A percentile compares a stretch with the other conserved stretches of the same genome.
These are phyloP conservation scores for Leccinum subrobustum DNA, from an alignment of 1,284 basidiomycete species.

Conservation along the genomic window DNA sequence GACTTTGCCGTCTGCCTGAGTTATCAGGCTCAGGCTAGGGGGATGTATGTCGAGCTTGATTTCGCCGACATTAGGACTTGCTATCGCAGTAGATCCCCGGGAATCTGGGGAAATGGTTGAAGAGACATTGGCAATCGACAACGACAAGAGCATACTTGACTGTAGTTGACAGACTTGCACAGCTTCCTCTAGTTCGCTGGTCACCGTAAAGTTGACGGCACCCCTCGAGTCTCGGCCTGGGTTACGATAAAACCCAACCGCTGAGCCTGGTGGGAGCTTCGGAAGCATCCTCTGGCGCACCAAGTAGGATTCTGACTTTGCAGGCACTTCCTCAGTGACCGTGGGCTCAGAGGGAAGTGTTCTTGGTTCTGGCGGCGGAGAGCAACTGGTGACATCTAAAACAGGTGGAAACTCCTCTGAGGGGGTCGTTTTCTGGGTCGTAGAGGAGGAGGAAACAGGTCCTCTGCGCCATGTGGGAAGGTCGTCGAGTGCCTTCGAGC, in stretches of 20 bases:
- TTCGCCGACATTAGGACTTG: conserved; percentile 25
- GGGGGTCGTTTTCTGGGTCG: conserved; percentile 4
- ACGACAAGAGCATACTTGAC: conserved; percentile 29
- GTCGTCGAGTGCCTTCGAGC: conserved; percentile 49
- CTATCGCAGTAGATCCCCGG: conserved; percentile 6
- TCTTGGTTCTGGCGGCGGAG: conserved; percentile 23
- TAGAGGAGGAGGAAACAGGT: conserved; percentile 11
- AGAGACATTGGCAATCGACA: conserved; percentile 16
- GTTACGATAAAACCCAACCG: conserved; percentile 70
- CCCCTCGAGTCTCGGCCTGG: conserved; percentile 45
- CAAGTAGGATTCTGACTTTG: conserved; percentile 20
- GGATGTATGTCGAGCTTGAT: conserved; percentile 20
- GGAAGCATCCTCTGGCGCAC: conserved; percentile 33
- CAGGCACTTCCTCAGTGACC: conserved; percentile 9
- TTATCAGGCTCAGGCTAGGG: conserved; percentile 29
- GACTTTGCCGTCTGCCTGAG: conserved; percentile 43
- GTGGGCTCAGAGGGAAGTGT: conserved; percentile 7
- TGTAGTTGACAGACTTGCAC: conserved; percentile 9
- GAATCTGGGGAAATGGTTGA: conserved; percentile 4
- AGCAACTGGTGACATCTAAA: conserved; percentile 32
- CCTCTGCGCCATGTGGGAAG: conserved; percentile 59
- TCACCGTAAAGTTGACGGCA: conserved; percentile 68
- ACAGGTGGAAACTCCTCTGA: conserved; percentile 17
- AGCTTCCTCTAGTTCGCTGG: conserved; percentile 65
- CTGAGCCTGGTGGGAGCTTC: conserved; percentile 55